Evolutionary conservation across 768 basidiomycete species (phyloP), one percentile per base, ranked within the genome.

Genomic region (Suillus fuscotomentosus): DNA sequence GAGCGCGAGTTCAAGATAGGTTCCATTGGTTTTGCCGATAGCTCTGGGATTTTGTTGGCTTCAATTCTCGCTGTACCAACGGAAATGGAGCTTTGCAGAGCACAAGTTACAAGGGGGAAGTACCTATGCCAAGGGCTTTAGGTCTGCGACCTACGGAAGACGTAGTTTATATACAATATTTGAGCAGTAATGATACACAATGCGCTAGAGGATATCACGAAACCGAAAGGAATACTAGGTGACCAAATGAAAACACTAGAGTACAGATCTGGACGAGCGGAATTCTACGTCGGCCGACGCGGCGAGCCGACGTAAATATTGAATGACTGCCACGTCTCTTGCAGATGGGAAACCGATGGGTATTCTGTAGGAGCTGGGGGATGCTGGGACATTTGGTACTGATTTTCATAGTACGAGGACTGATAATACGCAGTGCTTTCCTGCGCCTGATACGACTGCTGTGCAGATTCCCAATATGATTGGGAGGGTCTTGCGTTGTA

Each of bases 1-100:
- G 91, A 91, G 71, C 84, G 88, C 53, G 94, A 95, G 77, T 95
- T 95, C 78, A 88, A 88, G 81, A 96, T 97, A 61, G 94, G 94
- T 7, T 91, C 91, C 3, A 88, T 97, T 53, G 95, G 95, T 1
- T 89, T 95, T 65, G 82, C 92, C 7, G 94, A 96, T 73, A 90
- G 89, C 34, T 81, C 85, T 17, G 94, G 94, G 0, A 94, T 86
- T 62, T 68, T 86, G 38, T 59, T 79, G 8, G 82, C 81, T 0
- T 70, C 76, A 8, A 48, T 83, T 4, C 66, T 82, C 34, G 76
- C 82, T 2, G 76, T 80, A 39, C 81, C 81, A 14, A 79, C 76
- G 48, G 94, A 95, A 76, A 70, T 95, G 4, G 82, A 79, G 65
- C 81, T 95, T n/a, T 95, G 94, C 71, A 85, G 79, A 65, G 82